Base-by-base conservation (phyloP, 2,329 filamentous ascomycete genomes). In the Cladosporium colombiae region DNA sequence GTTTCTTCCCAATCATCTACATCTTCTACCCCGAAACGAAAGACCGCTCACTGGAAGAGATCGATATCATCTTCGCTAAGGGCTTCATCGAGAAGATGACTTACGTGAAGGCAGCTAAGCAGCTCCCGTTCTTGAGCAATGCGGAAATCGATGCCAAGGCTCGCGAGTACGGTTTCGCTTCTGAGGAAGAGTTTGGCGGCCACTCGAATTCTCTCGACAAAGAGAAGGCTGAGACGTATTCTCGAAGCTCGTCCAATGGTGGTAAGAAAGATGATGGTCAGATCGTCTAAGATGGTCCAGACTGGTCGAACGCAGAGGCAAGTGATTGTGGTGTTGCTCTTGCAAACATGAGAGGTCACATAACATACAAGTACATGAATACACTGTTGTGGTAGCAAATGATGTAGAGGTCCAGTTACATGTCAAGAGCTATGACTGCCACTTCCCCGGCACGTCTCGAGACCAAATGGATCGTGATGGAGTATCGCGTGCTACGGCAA, bases 71-170 rank as follows among this genome's bases (percentile, higher is more conserved):
- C 31, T 67, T 68, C 62, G 70, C 69, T 52, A 71, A 71, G 55
- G 70, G 70, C 21, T 68, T 65, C 64, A 50, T 63, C 3, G 68
- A 70, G 57, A 69, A 71, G 37, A 78, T 76, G 68, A 74, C 68
- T 64, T 79, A 79, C 62, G 77, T 79, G 11, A 68, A 68, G 3
- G 77, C 77, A 10, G 74, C 77, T 2, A 74, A 78, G 68, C 73
- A 78, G 65, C 70, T 79, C 21, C 77, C 77, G 5, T 52, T 65
- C 25, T 68, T 79, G 61, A 72, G 72, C 46, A 75, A 78, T 44
- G 67, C 70, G 2, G 76, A 77, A 58, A 75, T 79, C 35, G 73
- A 75, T 25, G 71, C 69, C 8, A 74, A 74, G 64, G 73, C 74
- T 2, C 69, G 74, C 23, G 74, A 78, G 62, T 77, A 76, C 58